Evolutionary conservation across 2,329 filamentous ascomycete genomes (phyloP).

Genomic region (Knufia fluminis): DNA sequence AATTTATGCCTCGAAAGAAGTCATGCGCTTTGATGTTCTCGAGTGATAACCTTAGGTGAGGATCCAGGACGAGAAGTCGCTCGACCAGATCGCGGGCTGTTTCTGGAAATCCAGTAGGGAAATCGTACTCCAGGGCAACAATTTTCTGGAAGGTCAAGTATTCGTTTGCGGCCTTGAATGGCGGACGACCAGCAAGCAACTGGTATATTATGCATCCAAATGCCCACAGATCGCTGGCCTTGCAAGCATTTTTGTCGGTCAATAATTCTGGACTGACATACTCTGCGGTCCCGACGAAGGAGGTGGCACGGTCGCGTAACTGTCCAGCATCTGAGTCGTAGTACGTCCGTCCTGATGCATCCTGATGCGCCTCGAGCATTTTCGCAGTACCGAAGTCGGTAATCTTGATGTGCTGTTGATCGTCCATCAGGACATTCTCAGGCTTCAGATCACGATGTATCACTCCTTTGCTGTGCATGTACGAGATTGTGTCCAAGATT

Average conservation of each 20-base stretch:
- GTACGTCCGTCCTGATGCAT: constrained; percentile 32
- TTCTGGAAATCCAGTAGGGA: constrained; percentile 77
- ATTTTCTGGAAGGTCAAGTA: constrained; percentile 99
- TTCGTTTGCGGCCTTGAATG: constrained; percentile 92
- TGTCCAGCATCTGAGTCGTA: constrained; percentile 29
- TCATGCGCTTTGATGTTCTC: constrained; percentile 96
- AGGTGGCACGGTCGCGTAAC: constrained; percentile 60
- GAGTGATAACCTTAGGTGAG: constrained; percentile 70
- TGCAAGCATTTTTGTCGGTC: constrained; percentile 93
- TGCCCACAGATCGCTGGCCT: constrained; percentile 95
- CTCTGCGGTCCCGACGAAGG: constrained; percentile 94
- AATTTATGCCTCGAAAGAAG: constrained; percentile 81
- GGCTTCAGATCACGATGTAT: constrained; percentile 96
- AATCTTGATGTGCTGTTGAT: constrained; percentile 96
- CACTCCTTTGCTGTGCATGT: constrained; percentile 93
- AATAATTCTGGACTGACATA: constrained; percentile 97
- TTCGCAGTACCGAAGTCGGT: constrained; percentile 99
- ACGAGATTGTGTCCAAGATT: constrained; percentile 90
- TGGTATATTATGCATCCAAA: constrained; percentile 98
- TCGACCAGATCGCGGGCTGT: constrained; percentile 84
- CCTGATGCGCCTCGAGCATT: constrained; percentile 53
- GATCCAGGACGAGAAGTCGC: constrained; percentile 80
- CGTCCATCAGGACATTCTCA: constrained; percentile 90
- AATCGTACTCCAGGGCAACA: constrained; percentile 85
- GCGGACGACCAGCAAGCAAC: constrained; percentile 84